Evolutionary conservation across 2,329 filamentous ascomycete species (phyloP).

Genomic region (Myriosclerotinia curreyana): DNA sequence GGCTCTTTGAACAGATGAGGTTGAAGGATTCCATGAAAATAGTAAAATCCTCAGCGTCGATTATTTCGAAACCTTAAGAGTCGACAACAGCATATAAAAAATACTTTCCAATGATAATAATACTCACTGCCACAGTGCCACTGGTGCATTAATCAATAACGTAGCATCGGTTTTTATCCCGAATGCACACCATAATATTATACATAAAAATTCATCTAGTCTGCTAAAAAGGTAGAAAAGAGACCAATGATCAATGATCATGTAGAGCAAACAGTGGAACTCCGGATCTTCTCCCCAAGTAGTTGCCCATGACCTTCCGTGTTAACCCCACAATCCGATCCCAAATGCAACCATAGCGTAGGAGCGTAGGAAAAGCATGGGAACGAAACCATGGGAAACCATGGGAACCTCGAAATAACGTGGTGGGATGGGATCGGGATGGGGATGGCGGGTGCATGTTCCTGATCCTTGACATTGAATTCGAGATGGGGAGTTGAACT

Average conservation of each 20-base stretch:
- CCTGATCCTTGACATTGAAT: slow-evolving; percentile 18
- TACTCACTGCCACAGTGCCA: too few relatives aligned
- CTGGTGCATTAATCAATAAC: too few relatives aligned
- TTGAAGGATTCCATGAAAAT: too few relatives aligned
- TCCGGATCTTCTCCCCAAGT: neutral
- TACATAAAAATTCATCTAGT: neutral
- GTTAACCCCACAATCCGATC: slow-evolving; percentile 16
- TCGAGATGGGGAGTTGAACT: neutral
- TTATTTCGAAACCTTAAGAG: too few relatives aligned
- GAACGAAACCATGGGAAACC: too few relatives aligned
- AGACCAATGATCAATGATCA: neutral
- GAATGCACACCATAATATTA: neutral
- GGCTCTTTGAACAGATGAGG: too few relatives aligned
- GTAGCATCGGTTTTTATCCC: neutral
- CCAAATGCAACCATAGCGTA: neutral
- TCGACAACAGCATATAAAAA: too few relatives aligned
- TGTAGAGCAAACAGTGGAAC: neutral
- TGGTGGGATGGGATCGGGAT: slow-evolving; percentile 12
- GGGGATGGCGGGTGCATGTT: slow-evolving; percentile 10
- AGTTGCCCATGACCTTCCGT: neutral
- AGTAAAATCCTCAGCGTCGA: too few relatives aligned
- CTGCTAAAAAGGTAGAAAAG: neutral
- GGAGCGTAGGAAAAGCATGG: too few relatives aligned
- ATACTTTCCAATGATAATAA: too few relatives aligned
- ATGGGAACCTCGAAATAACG: slow-evolving; percentile 20